These are phyloP conservation scores for Pseudocercospora vitis DNA, from an alignment of 2,329 filamentous ascomycete genomes.

Conservation along the genomic window DNA sequence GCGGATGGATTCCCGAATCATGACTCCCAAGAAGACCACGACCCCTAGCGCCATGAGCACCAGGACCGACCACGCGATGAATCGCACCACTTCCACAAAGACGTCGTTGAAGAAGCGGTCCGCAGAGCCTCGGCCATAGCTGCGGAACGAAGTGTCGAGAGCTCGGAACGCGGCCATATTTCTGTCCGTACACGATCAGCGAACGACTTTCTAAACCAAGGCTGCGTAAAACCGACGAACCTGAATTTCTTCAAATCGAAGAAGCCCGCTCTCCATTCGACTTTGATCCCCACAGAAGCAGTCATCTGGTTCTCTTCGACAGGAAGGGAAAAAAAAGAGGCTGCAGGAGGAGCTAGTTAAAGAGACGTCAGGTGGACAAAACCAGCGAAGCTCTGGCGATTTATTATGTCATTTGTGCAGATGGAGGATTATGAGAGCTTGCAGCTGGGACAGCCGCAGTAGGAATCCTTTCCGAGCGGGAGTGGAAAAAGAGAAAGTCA, in stretches of 20 bases:
- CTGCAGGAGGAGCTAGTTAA: no score
- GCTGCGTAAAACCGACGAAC: background rate
- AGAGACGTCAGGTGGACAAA: slow-evolving; percentile 7
- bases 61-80: background rate
- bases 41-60: background rate
- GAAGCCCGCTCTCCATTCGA: background rate
- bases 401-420: slow-evolving; percentile 2
- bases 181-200: background rate
- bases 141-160: background rate
- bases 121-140: background rate
- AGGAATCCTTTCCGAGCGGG: slow-evolving; percentile 1
- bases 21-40: background rate
- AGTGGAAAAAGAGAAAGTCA: no score
- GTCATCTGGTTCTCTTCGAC: background rate
- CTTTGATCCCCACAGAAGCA: background rate
- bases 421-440: no score
- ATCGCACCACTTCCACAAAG: background rate
- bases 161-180: background rate
- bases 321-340: background rate
- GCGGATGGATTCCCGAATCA: slow-evolving; percentile 4
- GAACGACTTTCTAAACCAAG: background rate
- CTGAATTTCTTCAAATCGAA: background rate
- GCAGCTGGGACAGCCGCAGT: slow-evolving; percentile 2
- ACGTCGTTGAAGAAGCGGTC: background rate
- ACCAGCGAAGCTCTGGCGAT: no score